phyloP scores from a whole-genome alignment of 2,329 filamentous ascomycete genomes.

The Aureobasidium sp. region DNA sequence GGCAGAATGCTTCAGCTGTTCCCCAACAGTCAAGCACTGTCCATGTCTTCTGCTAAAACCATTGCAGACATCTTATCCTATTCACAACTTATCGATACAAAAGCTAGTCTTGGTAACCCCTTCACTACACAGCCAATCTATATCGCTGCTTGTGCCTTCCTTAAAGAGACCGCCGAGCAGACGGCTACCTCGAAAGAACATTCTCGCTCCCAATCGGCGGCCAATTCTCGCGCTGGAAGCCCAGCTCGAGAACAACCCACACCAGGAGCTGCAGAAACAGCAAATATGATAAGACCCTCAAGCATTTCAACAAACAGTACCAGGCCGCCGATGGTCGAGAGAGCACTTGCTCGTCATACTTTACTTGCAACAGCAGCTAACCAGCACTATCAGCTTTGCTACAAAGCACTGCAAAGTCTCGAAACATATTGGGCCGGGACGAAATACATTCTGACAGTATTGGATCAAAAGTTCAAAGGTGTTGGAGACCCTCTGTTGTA shows the following conservation, averaged over 20 bases:
- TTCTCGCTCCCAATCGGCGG: conserved; percentile 36
- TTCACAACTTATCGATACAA: conserved; percentile 76
- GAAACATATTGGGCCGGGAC: conserved; percentile 81
- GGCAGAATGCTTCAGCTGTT: conserved; percentile 64
- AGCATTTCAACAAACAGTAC: neutral
- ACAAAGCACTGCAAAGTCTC: conserved; percentile 74
- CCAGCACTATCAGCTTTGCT: conserved; percentile 81
- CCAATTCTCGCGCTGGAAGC: conserved; percentile 36
- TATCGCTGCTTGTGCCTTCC: conserved; percentile 80
- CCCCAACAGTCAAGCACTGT: conserved; percentile 70
- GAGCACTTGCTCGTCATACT: conserved; percentile 56
- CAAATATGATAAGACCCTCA: neutral
- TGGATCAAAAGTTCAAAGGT: conserved; percentile 82
- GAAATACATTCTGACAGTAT: conserved; percentile 76
- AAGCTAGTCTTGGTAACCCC: conserved; percentile 79
- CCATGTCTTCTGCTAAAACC: conserved; percentile 85
- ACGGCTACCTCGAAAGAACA: conserved; percentile 56
- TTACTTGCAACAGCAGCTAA: conserved; percentile 73
- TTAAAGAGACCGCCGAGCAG: conserved; percentile 71
- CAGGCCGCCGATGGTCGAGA: conserved; percentile 9
- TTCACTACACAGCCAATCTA: conserved; percentile 87
- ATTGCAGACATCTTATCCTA: conserved; percentile 85
- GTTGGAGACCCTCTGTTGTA: conserved; percentile 68
- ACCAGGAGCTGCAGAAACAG: neutral
- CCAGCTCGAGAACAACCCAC: conserved; percentile 29